These are phyloP conservation scores for Penicillium ochrochloron DNA, from an alignment of 495 filamentous ascomycete genomes.

Conservation along the genomic window DNA sequence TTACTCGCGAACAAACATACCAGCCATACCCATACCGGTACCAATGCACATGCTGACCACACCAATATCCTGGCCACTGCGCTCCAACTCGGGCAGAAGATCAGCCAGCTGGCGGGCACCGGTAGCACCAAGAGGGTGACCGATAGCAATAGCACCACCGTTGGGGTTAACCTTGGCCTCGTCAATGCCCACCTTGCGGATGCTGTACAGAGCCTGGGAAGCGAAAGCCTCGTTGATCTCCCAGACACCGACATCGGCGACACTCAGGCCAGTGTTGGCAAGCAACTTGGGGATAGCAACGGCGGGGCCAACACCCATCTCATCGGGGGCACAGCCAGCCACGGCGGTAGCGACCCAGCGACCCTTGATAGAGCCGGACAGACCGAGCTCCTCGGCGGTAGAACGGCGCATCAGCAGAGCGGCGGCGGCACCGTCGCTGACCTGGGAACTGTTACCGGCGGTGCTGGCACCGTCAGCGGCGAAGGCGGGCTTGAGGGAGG, in stretches of 20 bases:
- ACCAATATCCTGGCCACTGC: slow-evolving; percentile 67
- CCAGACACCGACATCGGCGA: slow-evolving; percentile 81
- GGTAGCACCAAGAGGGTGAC: slow-evolving; percentile 91
- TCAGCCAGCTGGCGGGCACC: slow-evolving; percentile 82
- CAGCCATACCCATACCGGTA: slow-evolving; percentile 91
- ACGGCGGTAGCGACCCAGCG: slow-evolving; percentile 77
- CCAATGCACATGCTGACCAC: slow-evolving; percentile 89
- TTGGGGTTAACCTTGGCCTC: slow-evolving; percentile 81
- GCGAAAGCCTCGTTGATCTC: slow-evolving; percentile 98
- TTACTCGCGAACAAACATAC: slow-evolving; percentile 82
- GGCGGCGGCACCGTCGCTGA: slow-evolving; percentile 87
- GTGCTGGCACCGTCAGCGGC: slow-evolving; percentile 72
- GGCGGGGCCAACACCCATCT: slow-evolving; percentile 92
- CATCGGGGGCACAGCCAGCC: slow-evolving; percentile 79
- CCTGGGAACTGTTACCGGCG: slow-evolving; percentile 85
- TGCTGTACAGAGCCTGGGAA: slow-evolving; percentile 81
- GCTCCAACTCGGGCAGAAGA: slow-evolving; percentile 68
- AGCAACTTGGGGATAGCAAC: slow-evolving; percentile 84
- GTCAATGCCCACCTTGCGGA: slow-evolving; percentile 72
- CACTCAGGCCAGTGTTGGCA: slow-evolving; percentile 62
- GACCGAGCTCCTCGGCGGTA: slow-evolving; percentile 75
- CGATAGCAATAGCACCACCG: slow-evolving; percentile 90
- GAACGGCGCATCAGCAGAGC: slow-evolving; percentile 81
- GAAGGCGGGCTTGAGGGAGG: slow-evolving; percentile 84
- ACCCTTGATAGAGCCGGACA: slow-evolving; percentile 70